Base-by-base conservation (phyloP, 2,329 filamentous ascomycete species). In the Phaeosphaeria sp. region DNA sequence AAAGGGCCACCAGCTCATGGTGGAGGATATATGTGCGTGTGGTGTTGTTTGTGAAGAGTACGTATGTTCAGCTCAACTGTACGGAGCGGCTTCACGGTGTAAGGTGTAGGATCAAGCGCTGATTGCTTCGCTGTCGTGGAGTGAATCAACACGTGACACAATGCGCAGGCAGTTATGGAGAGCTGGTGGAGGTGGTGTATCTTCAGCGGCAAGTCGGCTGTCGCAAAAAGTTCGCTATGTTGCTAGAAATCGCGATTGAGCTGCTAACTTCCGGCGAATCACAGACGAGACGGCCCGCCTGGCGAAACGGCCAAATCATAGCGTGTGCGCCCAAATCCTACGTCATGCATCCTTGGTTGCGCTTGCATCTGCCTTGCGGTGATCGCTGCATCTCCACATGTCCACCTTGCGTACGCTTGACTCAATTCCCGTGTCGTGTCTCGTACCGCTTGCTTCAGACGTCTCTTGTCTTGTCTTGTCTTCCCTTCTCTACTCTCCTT, bases 301-400 rank as follows among this genome's bases (percentile, higher is more conserved):
- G 52, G 7, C 9, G 23, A 23, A 20, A 42, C 54, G 46, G 51
- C 42, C 55, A 46, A 52, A 64, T 61, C 69, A 70, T 62, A 39
- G 46, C 50, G 42, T 46, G 60, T 36, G 62, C 50, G 58, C 44
- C 58, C 61, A 46, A 66, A 58, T 56, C 54, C 62, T 71, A 77
- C 74, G 74, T 77, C 74, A 77, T 75, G 71, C 68, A 74, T 62
- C 36, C 49, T 41, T 47, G 25, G 39, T 54, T 48, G 58, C 62
- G 63, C 56, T 50, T 67, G 67, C 63, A 64, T 63, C 67, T 75
- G 68, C 72, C 69, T 74, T 71, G 72, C 65, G 64, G 58, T 64
- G 65, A 74, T 76, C 69, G 47, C 62, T 65, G 50, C 20, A 53
- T 50, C 60, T 56, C 60, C 60, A 65, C 61, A 49, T 51, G 60